A percentile compares a stretch with the other conserved stretches of the same genome.
phyloP scores from a whole-genome alignment of 2,329 filamentous ascomycete genomes.

The Arthrobotrys iridis region DNA sequence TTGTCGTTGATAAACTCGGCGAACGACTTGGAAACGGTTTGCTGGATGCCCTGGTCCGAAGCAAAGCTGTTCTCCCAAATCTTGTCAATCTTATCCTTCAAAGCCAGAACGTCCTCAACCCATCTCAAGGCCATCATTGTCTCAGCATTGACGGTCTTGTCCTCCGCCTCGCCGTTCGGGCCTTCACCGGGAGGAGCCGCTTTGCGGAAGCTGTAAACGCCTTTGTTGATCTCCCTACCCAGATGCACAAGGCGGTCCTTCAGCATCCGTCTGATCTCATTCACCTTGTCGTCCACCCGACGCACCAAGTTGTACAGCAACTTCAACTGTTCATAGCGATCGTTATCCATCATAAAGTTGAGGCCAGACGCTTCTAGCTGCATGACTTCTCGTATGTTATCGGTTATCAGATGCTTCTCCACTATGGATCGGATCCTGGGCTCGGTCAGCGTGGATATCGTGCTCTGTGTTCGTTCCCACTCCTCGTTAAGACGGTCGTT shows the following conservation, averaged over 20 bases:
- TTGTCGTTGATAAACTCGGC: constrained; percentile 95
- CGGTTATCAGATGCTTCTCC: constrained; percentile 79
- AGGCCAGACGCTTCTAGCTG: constrained; percentile 85
- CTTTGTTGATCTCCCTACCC: constrained; percentile 82
- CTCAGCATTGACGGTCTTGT: constrained; percentile 66
- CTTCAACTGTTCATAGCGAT: constrained; percentile 79
- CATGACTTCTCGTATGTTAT: constrained; percentile 82
- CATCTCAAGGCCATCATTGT: constrained; percentile 90
- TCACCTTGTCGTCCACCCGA: constrained; percentile 79
- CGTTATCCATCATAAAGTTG: constrained; percentile 89
- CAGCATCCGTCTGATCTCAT: constrained; percentile 74
- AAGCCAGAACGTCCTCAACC: constrained; percentile 86
- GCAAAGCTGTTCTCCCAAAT: constrained; percentile 79
- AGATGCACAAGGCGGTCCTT: constrained; percentile 80
- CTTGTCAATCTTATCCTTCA: constrained; percentile 90
- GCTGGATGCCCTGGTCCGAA: constrained; percentile 79
- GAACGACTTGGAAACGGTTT: constrained; percentile 85
- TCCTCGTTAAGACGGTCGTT: constrained; percentile 81
- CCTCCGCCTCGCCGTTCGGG: constrained; percentile 62
- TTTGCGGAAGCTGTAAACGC: constrained; percentile 64
- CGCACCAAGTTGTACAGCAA: constrained; percentile 82
- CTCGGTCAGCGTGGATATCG: constrained; percentile 77
- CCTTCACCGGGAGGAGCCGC: constrained; percentile 65
- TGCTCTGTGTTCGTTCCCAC: constrained; percentile 81
- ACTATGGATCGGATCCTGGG: constrained; percentile 79